Conservation (phyloP, 139 green algal species). For the Micractinium conductrix region DNA sequence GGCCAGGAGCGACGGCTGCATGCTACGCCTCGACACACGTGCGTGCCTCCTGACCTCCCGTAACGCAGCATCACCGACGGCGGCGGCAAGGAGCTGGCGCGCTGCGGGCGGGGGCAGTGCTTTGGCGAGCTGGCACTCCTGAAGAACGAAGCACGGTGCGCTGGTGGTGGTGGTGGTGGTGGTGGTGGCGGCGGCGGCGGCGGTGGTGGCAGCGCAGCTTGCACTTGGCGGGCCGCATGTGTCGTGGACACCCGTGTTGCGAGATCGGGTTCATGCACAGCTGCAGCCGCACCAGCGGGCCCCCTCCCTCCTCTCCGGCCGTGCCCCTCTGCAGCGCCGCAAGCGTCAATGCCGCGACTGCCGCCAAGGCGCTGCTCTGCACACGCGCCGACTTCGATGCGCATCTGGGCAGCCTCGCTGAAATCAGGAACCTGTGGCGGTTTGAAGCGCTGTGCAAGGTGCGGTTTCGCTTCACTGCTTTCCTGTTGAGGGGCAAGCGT, state of each 20-base stretch:
- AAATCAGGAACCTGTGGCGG: constrained; percentile 85
- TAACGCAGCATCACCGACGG: constrained; percentile 67
- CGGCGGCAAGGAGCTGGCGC: constrained; percentile 57
- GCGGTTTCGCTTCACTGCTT: too few relatives aligned
- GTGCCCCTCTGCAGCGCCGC: constrained; percentile 36
- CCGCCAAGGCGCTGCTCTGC: constrained; percentile 64
- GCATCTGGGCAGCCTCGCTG: constrained; percentile 70
- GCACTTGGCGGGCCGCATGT: too few relatives aligned
- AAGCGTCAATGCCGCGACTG: constrained; percentile 46
- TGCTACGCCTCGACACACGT: too few relatives aligned
- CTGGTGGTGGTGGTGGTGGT: background rate
- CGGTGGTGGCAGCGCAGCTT: background rate
- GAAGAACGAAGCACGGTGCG: constrained; percentile 53
- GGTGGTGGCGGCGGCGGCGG: constrained; percentile 12
- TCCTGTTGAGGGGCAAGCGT: too few relatives aligned
- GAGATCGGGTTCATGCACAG: too few relatives aligned
- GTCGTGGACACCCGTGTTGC: too few relatives aligned
- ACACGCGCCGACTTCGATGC: constrained; percentile 73
- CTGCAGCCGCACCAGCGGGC: background rate
- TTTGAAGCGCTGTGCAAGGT: constrained; percentile 82
- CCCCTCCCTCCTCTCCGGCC: background rate
- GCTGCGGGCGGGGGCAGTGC: constrained; percentile 77
- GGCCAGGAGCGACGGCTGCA: too few relatives aligned
- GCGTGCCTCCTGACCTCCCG: too few relatives aligned
- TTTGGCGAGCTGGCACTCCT: constrained; percentile 94